phyloP scores from a whole-genome alignment of 1,284 basidiomycete species.

The Vanrija sp. region DNA sequence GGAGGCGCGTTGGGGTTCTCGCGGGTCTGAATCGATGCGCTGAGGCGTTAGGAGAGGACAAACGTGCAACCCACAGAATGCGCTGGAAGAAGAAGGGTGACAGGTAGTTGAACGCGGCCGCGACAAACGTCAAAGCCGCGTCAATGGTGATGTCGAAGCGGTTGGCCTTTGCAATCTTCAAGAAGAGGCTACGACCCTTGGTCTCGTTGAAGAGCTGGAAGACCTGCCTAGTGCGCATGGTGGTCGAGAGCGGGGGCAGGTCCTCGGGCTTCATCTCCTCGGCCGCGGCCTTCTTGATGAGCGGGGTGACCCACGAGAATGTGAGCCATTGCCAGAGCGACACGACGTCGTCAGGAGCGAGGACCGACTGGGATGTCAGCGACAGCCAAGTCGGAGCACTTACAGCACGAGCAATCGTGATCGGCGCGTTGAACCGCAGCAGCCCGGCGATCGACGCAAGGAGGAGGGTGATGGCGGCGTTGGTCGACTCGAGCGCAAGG shows the following conservation, averaged over 20 bases:
- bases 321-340: constrained; percentile 73
- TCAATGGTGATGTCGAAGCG: constrained; percentile 69
- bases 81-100: constrained; percentile 48
- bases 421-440: constrained; percentile 35
- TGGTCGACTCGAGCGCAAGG: constrained; percentile 27
- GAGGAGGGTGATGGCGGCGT: constrained; percentile 19
- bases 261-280: constrained; percentile 65
- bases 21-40: constrained; percentile 2
- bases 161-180: constrained; percentile 64
- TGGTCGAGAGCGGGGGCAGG: constrained; percentile 66
- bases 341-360: constrained; percentile 60
- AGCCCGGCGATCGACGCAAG: constrained; percentile 23
- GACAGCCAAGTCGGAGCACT: constrained; percentile 2
- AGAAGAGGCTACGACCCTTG: constrained; percentile 55
- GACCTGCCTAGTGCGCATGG: constrained; percentile 62
- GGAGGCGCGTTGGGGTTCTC: background rate
- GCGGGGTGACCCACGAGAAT: constrained; percentile 69
- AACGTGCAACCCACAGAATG: constrained; percentile 41
- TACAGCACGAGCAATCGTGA: constrained; percentile 30
- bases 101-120: constrained; percentile 64
- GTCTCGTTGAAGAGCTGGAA: constrained; percentile 56
- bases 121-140: constrained; percentile 59
- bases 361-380: background rate
- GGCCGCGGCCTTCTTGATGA: constrained; percentile 60
- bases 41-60: background rate